phyloP scores from a whole-genome alignment of 2,329 filamentous ascomycete genomes.

The Apiospora sp. region DNA sequence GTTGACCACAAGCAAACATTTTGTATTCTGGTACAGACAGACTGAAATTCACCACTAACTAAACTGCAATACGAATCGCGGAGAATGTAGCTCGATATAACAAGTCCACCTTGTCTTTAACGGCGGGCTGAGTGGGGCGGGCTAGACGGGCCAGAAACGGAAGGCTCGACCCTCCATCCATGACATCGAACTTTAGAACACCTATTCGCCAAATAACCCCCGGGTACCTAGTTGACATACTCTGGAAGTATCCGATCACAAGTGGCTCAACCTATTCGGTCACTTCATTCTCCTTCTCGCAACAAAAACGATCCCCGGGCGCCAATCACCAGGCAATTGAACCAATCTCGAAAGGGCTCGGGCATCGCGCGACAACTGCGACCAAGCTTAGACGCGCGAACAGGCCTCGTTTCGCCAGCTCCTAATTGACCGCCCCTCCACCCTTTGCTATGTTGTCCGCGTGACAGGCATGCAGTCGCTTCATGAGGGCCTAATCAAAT shows the following conservation, averaged over 20 bases:
- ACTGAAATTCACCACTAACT: background rate
- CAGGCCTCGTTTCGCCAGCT: constrained; percentile 22
- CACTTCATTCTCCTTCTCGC: background rate
- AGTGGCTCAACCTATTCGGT: background rate
- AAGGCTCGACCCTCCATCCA: constrained; percentile 7
- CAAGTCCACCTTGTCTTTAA: background rate
- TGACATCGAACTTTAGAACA: constrained; percentile 18
- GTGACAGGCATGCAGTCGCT: constrained; percentile 24
- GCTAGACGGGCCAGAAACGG: background rate
- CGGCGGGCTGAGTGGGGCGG: background rate
- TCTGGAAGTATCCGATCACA: background rate
- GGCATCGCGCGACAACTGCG: constrained; percentile 11
- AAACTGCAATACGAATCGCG: background rate
- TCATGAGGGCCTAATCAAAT: constrained; percentile 5
- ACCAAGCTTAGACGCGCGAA: constrained; percentile 14
- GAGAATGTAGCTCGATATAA: constrained; percentile 22
- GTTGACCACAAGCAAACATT: background rate
- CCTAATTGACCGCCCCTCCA: constrained; percentile 22
- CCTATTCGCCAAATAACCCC: background rate
- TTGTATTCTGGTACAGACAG: background rate
- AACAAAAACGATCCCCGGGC: background rate
- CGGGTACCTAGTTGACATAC: background rate
- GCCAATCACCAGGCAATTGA: background rate
- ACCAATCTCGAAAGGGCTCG: background rate
- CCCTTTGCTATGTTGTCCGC: constrained; percentile 21